Percentiles rank a stretch among this genome's conserved stretches.
Evolutionary conservation across 768 basidiomycete species (phyloP).

Genomic region (Ephemerocybe angulata): DNA sequence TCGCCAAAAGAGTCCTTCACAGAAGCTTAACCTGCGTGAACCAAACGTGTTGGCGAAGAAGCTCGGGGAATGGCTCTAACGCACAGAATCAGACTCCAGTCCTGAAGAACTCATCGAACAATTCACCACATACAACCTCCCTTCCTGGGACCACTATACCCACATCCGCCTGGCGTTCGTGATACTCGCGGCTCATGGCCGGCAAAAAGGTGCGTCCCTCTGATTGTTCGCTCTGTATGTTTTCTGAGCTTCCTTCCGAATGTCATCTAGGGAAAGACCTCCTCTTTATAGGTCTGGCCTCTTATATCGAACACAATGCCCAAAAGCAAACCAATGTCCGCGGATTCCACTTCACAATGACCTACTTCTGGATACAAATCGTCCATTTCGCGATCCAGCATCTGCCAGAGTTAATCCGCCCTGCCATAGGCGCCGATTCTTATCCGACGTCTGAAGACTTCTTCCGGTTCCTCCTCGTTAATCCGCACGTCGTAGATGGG

Average conservation of each 20-base stretch:
- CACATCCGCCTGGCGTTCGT: conserved; percentile 43
- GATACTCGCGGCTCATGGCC: conserved; percentile 36
- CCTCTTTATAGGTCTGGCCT: conserved; percentile 40
- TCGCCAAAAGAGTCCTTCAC: no score
- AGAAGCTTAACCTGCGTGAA: conserved; percentile 17
- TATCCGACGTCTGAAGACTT: conserved; percentile 27
- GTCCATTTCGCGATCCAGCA: conserved; percentile 44
- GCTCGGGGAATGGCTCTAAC: conserved; percentile 34
- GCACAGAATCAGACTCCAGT: conserved; percentile 26
- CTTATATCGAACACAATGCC: conserved; percentile 33
- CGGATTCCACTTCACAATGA: conserved; percentile 46
- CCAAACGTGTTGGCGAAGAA: conserved; percentile 27
- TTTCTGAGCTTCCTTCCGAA: neutral
- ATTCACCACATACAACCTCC: conserved; percentile 33
- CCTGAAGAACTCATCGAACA: conserved; percentile 31
- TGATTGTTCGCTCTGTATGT: neutral
- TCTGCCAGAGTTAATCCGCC: neutral
- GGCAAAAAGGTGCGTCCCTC: conserved; percentile 34
- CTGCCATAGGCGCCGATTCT: conserved; percentile 2
- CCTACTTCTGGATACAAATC: conserved; percentile 50
- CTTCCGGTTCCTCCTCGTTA: conserved; percentile 34
- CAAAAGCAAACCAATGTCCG: conserved; percentile 34
- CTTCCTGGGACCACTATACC: conserved; percentile 48
- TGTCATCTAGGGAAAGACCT: conserved; percentile 41
- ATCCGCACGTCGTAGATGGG: conserved; percentile 39